These are phyloP conservation scores for Pseudotulostoma volvatum DNA, from an alignment of 495 filamentous ascomycete species.

Conservation along the genomic window DNA sequence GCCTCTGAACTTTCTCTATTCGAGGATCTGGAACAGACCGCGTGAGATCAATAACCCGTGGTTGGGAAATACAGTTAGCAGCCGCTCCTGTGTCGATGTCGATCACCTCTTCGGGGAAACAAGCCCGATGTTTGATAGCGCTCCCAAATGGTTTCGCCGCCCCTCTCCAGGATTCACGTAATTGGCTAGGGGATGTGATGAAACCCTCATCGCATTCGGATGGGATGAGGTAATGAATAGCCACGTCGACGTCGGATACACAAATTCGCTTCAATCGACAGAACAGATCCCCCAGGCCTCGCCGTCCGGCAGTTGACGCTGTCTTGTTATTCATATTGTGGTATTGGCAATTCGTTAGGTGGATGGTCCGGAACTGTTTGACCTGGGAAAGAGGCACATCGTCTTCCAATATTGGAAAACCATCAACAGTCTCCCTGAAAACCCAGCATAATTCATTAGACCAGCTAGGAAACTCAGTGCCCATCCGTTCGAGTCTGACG, in stretches of 20 bases:
- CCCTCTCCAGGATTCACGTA: constrained; percentile 21
- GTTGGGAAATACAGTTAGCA: background rate
- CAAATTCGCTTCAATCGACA: constrained; percentile 17
- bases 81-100: background rate
- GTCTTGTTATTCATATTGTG: background rate
- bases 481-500: constrained; percentile 2
- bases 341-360: constrained; percentile 19
- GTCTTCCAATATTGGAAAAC: background rate
- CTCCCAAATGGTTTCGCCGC: constrained; percentile 16
- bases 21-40: background rate
- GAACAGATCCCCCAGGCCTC: constrained; percentile 7
- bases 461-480: constrained; percentile 10
- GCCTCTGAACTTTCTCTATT: constrained; percentile 2
- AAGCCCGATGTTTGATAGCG: background rate
- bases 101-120: background rate
- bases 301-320: background rate
- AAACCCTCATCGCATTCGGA: constrained; percentile 12
- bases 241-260: constrained; percentile 4
- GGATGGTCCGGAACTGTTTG: constrained; percentile 10
- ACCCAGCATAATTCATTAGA: constrained; percentile 16
- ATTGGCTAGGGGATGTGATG: constrained; percentile 1
- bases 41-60: constrained; percentile 10
- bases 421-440: constrained; percentile 4
- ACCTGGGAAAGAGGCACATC: constrained; percentile 12
- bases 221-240: constrained; percentile 16